phyloP scores from a whole-genome alignment of 1,284 basidiomycete species.

The Macrocystidia cucumis region DNA sequence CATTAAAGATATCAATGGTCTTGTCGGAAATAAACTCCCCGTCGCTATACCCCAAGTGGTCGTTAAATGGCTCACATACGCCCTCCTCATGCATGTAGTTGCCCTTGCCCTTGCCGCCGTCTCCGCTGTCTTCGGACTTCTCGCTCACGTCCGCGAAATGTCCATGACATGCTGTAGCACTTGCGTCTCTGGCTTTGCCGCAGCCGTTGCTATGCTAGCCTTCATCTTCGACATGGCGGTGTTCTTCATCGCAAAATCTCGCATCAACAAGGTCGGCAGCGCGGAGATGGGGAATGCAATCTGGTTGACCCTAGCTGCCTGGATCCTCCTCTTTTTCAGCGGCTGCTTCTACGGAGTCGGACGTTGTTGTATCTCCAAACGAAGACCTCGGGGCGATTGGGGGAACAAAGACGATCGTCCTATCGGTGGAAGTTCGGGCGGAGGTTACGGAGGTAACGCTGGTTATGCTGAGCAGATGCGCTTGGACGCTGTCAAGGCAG shows the following conservation, averaged over 20 bases:
- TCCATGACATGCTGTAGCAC: slow-evolving; percentile 81
- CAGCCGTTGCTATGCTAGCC: slow-evolving; percentile 65
- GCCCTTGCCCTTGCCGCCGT: slow-evolving; percentile 68
- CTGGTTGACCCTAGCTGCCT: slow-evolving; percentile 83
- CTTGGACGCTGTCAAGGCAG: slow-evolving; percentile 75
- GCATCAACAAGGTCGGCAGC: slow-evolving; percentile 68
- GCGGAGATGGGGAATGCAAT: slow-evolving; percentile 74
- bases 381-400: slow-evolving; percentile 38
- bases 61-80: slow-evolving; percentile 88
- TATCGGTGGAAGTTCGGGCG: slow-evolving; percentile 16
- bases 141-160: slow-evolving; percentile 82
- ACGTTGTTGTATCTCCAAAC: slow-evolving; percentile 63
- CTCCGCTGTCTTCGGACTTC: slow-evolving; percentile 70
- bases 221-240: slow-evolving; percentile 84
- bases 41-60: slow-evolving; percentile 70
- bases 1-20: slow-evolving; percentile 63
- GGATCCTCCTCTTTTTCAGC: slow-evolving; percentile 76
- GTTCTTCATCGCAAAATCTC: slow-evolving; percentile 77
- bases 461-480: slow-evolving; percentile 58
- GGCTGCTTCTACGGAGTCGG: slow-evolving; percentile 82
- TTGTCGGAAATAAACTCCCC: slow-evolving; percentile 59
- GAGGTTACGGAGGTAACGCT: slow-evolving; percentile 12
- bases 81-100: slow-evolving; percentile 81
- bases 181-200: slow-evolving; percentile 73
- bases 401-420: slow-evolving; percentile 22